Base-by-base conservation (phyloP, 2,329 filamentous ascomycete species). In the Cercospora beticola region DNA sequence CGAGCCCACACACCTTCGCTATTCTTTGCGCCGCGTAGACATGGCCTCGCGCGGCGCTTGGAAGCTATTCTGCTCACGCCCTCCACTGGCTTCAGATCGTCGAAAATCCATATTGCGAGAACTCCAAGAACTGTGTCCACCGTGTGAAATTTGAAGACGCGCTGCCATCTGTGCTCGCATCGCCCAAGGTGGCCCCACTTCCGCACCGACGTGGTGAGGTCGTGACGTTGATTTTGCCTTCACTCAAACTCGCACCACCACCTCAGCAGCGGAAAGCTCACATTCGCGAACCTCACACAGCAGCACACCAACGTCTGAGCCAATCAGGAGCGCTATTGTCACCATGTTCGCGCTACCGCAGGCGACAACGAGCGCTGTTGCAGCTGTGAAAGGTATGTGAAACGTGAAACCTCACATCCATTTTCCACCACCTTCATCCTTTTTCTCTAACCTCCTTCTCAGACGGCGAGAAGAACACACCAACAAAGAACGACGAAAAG, bases 271-370 rank as follows among this genome's bases (percentile, higher is more conserved):
- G 9, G 1, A 30, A 31, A 58, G 21, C 46, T 58, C 26, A 58
- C 30, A 58, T 58, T 30, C 26, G 30, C 54, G 14, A 58, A 8
- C 12, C 7, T 58, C 54, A 31, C 54, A 58, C 54, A 58, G 28
- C 54, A 30, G 54, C 26, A n/a, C 26, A 33, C 26, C 26, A 30
- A 18, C 26, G 23, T 14, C 16, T 16, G 30, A 58, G 54, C 54
- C 54, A 58, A 58, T 58, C 33, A 36, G 52, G 49, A 33, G 28
- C 18, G 21, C 28, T 33, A 54, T 52, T 23, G 16, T 18, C 62
- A 67, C 23, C 36, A 69, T 69, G 67, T 69, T 69, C 67, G 67
- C 67, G 14, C 52, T 69, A 40, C 67, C 67, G 36, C 67, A 69
- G 60, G 64, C 67, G 33, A 63, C 30, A 21, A 66, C 56, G 16